phyloP scores from a whole-genome alignment of 768 basidiomycete genomes.

The Boletus pseudo-olivaceus region DNA sequence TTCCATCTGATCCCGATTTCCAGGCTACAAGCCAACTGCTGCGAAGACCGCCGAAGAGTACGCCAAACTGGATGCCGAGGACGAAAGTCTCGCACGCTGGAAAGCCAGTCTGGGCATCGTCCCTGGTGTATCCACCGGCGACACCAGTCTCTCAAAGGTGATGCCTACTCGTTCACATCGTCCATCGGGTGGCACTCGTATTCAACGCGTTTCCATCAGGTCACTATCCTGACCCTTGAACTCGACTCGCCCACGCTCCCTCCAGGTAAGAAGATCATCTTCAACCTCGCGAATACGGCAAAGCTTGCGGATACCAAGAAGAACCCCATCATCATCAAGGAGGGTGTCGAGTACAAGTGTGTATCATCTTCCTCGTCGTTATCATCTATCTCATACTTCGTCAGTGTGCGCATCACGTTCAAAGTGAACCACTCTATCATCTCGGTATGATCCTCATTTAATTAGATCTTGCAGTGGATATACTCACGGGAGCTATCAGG shows the following conservation, averaged over 20 bases:
- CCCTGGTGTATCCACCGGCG: conserved; percentile 40
- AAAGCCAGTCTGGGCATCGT: conserved; percentile 90
- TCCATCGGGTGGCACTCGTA: conserved; percentile 17
- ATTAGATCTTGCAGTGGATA: neutral
- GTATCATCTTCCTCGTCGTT: neutral
- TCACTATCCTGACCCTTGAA: conserved; percentile 72
- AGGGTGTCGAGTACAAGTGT: conserved; percentile 87
- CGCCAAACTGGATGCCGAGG: conserved; percentile 79
- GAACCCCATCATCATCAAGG: conserved; percentile 75
- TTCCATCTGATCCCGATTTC: conserved; percentile 19
- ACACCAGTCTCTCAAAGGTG: conserved; percentile 65
- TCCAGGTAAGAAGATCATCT: conserved; percentile 53
- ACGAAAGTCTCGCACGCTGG: conserved; percentile 94
- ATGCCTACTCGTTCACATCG: neutral
- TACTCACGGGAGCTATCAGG: conserved; percentile 41
- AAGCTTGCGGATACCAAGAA: conserved; percentile 61
- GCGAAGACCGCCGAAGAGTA: conserved; percentile 79
- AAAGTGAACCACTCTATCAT: conserved; percentile 89
- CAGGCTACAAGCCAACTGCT: conserved; percentile 73
- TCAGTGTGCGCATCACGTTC: conserved; percentile 76
- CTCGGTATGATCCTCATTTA: conserved; percentile 45
- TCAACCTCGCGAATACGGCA: conserved; percentile 56
- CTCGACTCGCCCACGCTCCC: conserved; percentile 73
- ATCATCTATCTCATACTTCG: conserved; percentile 2
- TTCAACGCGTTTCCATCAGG: conserved; percentile 38